phyloP scores from a whole-genome alignment of 306 rosid species.

The Gillenia trifoliata region DNA sequence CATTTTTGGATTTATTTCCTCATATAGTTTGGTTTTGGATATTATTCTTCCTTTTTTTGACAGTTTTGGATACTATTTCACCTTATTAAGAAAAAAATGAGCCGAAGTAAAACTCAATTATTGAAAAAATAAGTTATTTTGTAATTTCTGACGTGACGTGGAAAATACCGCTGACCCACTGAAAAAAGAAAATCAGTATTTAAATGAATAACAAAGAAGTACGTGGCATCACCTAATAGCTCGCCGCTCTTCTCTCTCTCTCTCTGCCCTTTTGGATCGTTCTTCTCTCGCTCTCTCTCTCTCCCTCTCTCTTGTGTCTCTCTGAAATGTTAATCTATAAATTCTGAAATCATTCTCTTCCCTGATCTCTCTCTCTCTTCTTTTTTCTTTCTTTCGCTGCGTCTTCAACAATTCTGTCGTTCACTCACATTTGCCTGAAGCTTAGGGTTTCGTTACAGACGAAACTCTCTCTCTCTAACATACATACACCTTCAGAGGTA shows the following conservation, averaged over 20 bases:
- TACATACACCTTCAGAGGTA: conserved; percentile 45
- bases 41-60: too few relatives aligned
- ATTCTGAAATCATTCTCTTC: conserved; percentile 15
- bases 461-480: conserved; percentile 2
- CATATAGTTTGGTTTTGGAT: too few relatives aligned
- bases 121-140: neutral
- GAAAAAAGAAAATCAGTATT: neutral
- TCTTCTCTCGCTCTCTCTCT: neutral
- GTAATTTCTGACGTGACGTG: conserved; percentile 7
- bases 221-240: conserved; percentile 35
- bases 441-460: conserved; percentile 28
- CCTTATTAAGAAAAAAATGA: neutral
- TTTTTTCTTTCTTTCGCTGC: conserved; percentile 4
- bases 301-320: neutral
- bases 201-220: neutral
- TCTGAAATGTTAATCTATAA: conserved; percentile 7
- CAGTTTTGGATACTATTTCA: too few relatives aligned
- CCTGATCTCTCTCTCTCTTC: conserved; percentile 9
- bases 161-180: neutral
- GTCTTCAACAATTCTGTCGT: conserved; percentile 22
- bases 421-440: conserved; percentile 20
- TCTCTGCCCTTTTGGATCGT: conserved; percentile 12
- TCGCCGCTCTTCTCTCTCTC: conserved; percentile 15
- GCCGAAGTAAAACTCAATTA: neutral
- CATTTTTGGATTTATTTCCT: too few relatives aligned